Conservation (phyloP, 495 filamentous ascomycete species). For the Penicillium macrosclerotiorum region DNA sequence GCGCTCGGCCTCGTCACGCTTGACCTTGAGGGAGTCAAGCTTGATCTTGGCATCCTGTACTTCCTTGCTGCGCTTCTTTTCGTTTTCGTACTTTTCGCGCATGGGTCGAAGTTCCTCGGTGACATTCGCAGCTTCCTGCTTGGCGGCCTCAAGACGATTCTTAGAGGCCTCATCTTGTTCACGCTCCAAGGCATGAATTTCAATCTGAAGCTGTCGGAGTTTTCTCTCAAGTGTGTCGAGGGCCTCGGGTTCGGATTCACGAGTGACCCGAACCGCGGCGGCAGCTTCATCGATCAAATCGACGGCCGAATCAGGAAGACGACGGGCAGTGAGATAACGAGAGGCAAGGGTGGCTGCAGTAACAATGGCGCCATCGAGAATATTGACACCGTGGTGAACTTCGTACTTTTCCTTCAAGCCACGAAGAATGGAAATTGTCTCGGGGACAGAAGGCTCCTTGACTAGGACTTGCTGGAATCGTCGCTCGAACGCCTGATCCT, state of each 20-base stretch:
- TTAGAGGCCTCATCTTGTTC: conserved; percentile 94
- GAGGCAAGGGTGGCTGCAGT: conserved; percentile 84
- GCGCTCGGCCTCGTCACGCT: conserved; percentile 88
- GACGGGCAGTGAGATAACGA: conserved; percentile 83
- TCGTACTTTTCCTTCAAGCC: conserved; percentile 97
- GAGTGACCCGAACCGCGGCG: conserved; percentile 86
- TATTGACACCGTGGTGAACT: conserved; percentile 95
- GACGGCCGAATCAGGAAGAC: conserved; percentile 93
- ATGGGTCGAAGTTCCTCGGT: conserved; percentile 87
- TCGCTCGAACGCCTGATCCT: conserved; percentile 95
- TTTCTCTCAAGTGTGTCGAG: conserved; percentile 89
- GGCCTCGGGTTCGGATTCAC: conserved; percentile 92
- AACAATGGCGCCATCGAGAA: conserved; percentile 89
- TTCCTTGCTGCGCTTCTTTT: conserved; percentile 80
- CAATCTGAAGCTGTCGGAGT: conserved; percentile 86
- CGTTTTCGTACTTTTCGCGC: conserved; percentile 91
- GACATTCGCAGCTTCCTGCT: conserved; percentile 87
- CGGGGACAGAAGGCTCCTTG: conserved; percentile 82
- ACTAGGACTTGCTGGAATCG: conserved; percentile 97
- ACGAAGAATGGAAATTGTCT: conserved; percentile 95
- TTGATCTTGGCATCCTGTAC: conserved; percentile 97
- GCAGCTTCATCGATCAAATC: conserved; percentile 96
- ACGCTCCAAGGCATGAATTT: conserved; percentile 89
- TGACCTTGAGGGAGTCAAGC: conserved; percentile 80
- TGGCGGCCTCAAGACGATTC: conserved; percentile 73